Base-by-base conservation (phyloP, 257 asterid species). In the Solanum corneliomulleri region DNA sequence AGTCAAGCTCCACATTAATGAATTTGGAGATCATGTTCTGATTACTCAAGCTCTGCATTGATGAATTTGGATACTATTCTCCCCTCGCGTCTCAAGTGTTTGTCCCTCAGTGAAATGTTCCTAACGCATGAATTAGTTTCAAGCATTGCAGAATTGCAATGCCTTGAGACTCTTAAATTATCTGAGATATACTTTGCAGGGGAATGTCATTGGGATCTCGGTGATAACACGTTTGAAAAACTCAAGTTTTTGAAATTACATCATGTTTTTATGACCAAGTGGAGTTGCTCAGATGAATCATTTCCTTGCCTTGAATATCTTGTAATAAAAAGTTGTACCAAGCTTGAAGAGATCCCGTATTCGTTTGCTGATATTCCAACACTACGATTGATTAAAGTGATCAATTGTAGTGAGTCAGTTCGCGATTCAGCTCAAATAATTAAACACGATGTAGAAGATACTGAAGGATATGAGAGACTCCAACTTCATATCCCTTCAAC, bases 221-320 rank as follows among this genome's bases (percentile, higher is more conserved):
- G 5, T n/a, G n/a, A 3, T 42, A 2, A 23, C 35, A 4, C 0
- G 60, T 76, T 76, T 8, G 0, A 1, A 0, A 0, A 0, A 7
- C 83, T 76, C 83, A n/a, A n/a, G 8, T 5, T 76, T 41, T 37
- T 76, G 1, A 41, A 41, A 76, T 1, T 76, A 7, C n/a, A 12
- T 76, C 37, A 5, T 42, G 83, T 42, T 16, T 76, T 76, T 76
- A 42, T 76, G 37, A 76, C 11, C 7, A 1, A 0, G 0, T 76
- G 37, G 83, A 6, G 0, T 42, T 41, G 21, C 23, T 3, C 13
- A 76, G 35, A 13, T 0, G 37, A 3, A 0, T 23, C 83, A 76
- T 76, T 41, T 76, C 60, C 60, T 23, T 0, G 0, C 8, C 83
- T 76, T 42, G n/a, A 42, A 76, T 13, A 0, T n/a, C 83, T 76